These are phyloP conservation scores for Byssoonygena ceratinophila DNA, from an alignment of 2,329 filamentous ascomycete genomes.

Conservation along the genomic window DNA sequence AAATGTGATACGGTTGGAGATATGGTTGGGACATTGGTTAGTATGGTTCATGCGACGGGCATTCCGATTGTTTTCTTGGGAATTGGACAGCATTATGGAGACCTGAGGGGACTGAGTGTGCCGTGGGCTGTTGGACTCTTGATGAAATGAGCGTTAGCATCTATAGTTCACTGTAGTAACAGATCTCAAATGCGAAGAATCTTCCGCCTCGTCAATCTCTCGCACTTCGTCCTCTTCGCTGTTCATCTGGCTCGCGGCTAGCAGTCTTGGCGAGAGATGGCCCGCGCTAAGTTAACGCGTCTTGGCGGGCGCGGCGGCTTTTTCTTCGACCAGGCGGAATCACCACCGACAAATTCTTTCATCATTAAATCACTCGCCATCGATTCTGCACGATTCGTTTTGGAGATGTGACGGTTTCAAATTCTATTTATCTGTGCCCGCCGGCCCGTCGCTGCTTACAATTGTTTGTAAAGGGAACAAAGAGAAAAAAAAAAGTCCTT, in stretches of 20 bases:
- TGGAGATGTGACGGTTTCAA: background rate
- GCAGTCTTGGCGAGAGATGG: constrained; percentile 1
- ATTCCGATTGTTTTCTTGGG: constrained; percentile 92
- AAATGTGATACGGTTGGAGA: constrained; percentile 99
- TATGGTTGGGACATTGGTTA: constrained; percentile 93
- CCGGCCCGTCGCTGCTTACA: background rate
- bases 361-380: background rate
- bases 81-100: constrained; percentile 57
- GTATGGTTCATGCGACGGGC: constrained; percentile 92
- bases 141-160: constrained; percentile 37
- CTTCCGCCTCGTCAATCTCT: background rate
- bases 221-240: background rate
- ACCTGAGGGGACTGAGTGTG: constrained; percentile 54
- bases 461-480: background rate
- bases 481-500: background rate
- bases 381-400: background rate
- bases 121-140: constrained; percentile 51
- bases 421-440: too few relatives aligned
- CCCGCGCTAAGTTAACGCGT: background rate
- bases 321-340: background rate
- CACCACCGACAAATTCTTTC: too few relatives aligned
- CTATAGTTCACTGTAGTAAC: background rate
- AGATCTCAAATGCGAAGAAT: background rate
- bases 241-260: background rate
- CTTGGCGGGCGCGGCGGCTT: constrained; percentile 3